Percentiles rank a stretch among this genome's conserved stretches.
phyloP scores from a whole-genome alignment of 2,329 filamentous ascomycete genomes.

The Beauveria varroae region DNA sequence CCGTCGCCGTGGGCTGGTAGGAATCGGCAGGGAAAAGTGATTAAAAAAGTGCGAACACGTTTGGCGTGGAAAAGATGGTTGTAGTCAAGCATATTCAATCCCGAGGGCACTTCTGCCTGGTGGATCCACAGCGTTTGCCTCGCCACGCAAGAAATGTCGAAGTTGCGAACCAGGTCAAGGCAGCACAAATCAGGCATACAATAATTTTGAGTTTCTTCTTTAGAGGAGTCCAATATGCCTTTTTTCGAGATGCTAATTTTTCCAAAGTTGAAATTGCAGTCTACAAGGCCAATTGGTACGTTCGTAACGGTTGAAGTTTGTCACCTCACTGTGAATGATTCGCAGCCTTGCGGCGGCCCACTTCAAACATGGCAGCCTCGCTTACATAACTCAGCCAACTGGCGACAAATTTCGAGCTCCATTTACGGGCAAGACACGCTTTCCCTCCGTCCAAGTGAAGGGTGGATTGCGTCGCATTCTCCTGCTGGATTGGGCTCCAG shows the following conservation, averaged over 20 bases:
- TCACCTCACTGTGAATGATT: not conserved
- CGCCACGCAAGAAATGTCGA: not conserved
- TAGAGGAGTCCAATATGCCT: not conserved
- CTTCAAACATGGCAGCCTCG: slow-evolving; percentile 6
- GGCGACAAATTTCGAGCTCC: slow-evolving; percentile 12
- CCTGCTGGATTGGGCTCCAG: not conserved
- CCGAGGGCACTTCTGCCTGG: slow-evolving; percentile 6
- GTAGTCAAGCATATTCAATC: not conserved
- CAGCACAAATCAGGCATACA: not conserved
- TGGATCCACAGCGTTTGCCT: slow-evolving; percentile 8
- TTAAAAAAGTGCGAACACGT: not conserved
- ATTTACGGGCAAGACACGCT: not conserved
- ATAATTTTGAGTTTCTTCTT: not conserved
- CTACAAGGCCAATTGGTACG: not conserved
- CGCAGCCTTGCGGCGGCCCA: slow-evolving; percentile 2
- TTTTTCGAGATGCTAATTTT: not conserved
- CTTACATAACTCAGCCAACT: slow-evolving; percentile 9
- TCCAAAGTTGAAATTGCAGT: not conserved
- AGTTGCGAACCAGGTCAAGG: slow-evolving; percentile 7
- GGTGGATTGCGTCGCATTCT: not conserved
- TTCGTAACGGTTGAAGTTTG: not conserved
- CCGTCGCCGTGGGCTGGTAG: not conserved
- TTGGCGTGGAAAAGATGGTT: not conserved
- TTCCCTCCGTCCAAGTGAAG: not conserved
- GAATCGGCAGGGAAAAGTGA: not conserved